Evolutionary conservation across 2,329 filamentous ascomycete genomes (phyloP), one percentile per base, ranked within the genome.

Genomic region (Diaporthe helianthi): DNA sequence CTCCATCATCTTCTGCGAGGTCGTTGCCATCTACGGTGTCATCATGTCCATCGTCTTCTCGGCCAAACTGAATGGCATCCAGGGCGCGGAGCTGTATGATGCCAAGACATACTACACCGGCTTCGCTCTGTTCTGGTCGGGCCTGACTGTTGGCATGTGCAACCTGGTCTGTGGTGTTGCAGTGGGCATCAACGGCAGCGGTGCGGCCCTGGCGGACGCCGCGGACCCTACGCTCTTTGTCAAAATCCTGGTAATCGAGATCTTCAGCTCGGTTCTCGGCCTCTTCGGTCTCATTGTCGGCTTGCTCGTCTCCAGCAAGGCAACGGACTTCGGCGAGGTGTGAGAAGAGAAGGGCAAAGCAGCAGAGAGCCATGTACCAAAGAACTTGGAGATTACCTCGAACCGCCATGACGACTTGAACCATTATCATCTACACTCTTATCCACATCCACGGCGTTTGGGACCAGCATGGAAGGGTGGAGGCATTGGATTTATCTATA

Each of bases 1-100:
- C 80, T 98, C 95, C 77, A 99, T 99, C 82, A 98, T 99, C 83
- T 99, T 99, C 84, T 99, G 96, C 85, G 96, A 99, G 84, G 96
- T 99, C 78, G 96, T 99, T 77, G 96, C 96, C 82, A 99, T 99
- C 81, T 99, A 99, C 87, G 97, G 97, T 76, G 95, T 99, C 82
- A 99, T 99, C 83, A 99, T 99, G 94, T 92, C 94, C 76, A 99
- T 99, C 80, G 92, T 99, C 77, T 98, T 98, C 85, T 97, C 94
- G 53, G 88, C 94, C 72, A 97, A 98, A 82, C 83, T 99, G 75
- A 87, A 88, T 75, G 80, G 86, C 68, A 87, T 96, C 36, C 78
- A 84, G 52, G 86, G 86, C 68, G 87, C 90, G 47, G 85, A 86
- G 22, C 81, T 94, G 36, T 92, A 91, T 82, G 91, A 91, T 15